Percentiles rank a stretch among this genome's conserved stretches.
These are phyloP conservation scores for Aspergillus ustus DNA, from an alignment of 2,329 filamentous ascomycete species.

Conservation along the genomic window DNA sequence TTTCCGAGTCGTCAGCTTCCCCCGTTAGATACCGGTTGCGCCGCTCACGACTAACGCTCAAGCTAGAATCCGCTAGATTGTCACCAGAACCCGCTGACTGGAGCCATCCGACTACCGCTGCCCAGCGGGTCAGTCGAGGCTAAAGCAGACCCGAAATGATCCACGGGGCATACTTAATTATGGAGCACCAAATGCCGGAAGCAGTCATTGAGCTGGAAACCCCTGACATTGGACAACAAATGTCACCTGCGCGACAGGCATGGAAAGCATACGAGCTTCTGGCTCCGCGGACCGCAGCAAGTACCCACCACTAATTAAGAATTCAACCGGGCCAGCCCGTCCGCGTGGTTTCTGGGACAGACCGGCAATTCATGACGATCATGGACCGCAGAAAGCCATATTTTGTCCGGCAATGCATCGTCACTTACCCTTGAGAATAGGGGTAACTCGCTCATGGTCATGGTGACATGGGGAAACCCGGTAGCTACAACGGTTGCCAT, in stretches of 20 bases:
- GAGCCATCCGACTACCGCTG: slow-evolving; percentile 29
- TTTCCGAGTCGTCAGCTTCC: slow-evolving; percentile 1
- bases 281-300: not conserved
- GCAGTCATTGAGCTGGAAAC: not conserved
- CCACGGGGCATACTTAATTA: not conserved
- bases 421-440: not conserved
- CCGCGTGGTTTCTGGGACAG: slow-evolving; percentile 16
- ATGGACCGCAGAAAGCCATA: not conserved
- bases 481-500: not conserved
- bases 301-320: slow-evolving; percentile 1
- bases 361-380: not conserved
- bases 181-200: not conserved
- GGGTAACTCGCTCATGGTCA: not conserved
- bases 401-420: not conserved
- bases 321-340: slow-evolving; percentile 8
- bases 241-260: slow-evolving; percentile 7
- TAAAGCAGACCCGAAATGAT: not conserved
- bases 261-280: slow-evolving; percentile 6
- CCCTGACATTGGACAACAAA: not conserved
- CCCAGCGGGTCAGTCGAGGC: slow-evolving; percentile 3
- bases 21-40: slow-evolving; percentile 21
- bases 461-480: not conserved
- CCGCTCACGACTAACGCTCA: slow-evolving; percentile 24
- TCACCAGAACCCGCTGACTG: slow-evolving; percentile 32
- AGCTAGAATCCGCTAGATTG: slow-evolving; percentile 41